Evolutionary conservation across 176 grass and related monocot genomes (phyloP), one percentile per base, ranked within the genome.

Genomic region (Aegilops umbellulata): DNA sequence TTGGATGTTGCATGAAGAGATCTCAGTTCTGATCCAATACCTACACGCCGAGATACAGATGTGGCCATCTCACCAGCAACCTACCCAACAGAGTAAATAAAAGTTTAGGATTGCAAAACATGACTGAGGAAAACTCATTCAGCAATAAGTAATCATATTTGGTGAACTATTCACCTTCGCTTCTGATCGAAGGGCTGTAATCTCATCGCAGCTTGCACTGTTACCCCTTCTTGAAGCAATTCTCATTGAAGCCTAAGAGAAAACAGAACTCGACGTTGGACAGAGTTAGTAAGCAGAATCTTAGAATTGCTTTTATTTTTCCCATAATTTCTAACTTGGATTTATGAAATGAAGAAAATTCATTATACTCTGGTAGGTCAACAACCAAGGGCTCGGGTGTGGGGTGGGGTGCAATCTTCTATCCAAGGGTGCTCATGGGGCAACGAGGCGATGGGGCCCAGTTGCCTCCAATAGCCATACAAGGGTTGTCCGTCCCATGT

Each of bases 1-100:
- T 95, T 89, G 22, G 86, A 41, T 46, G 91, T 86, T 91, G 77
- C 64, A 39, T 88, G 91, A 79, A 94, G 82, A 89, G 86, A 89
- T 74, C 71, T 94, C 71, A 95, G 19, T 84, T 92, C 90, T 77
- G 86, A 88, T 85, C 89, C 87, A 71, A 81, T 13, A 84, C 85
- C 77, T 80, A 91, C 22, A 83, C 83, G 74, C 60, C 68, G 88
- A 34, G 91, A 39, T 63, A 89, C 39, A 55, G 88, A 91, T 77
- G 87, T 61, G 25, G 61, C 82, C 58, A 86, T 30, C 63, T 90
- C 79, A 76, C 26, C 90, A 79, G 86, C 27, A 74, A 67, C 87
- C 94, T 95, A 85, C 20, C 22, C 79, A 58, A 87, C 30, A 78
- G 22, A 51, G 9, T 42, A 90, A 74, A 87, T 27, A 68, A 82